These are phyloP conservation scores for Musa beccarii DNA, from an alignment of 176 grass and related monocot species.

Conservation along the genomic window DNA sequence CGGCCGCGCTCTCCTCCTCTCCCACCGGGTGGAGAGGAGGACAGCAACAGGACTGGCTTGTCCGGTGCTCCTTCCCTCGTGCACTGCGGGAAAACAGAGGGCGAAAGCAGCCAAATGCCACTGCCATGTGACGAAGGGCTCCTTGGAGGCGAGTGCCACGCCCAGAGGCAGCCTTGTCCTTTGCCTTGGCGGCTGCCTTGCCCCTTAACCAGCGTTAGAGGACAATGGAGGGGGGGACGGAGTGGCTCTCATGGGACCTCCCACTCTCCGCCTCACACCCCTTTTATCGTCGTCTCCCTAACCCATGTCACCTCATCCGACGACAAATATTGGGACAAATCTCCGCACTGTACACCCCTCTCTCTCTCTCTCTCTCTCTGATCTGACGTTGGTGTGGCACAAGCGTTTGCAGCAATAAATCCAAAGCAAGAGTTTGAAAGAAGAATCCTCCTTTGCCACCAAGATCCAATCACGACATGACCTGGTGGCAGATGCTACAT, in stretches of 20 bases:
- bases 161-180: not conserved
- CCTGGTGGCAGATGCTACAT: too few species aligned
- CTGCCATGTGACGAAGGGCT: not conserved
- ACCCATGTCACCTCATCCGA: not conserved
- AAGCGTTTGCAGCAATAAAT: not conserved
- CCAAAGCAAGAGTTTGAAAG: not conserved
- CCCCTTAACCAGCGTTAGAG: not conserved
- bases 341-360: not conserved
- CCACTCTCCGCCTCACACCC: not conserved
- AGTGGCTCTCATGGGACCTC: not conserved
- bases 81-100: constrained; percentile 3
- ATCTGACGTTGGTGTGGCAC: not conserved
- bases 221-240: not conserved
- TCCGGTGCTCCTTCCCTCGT: not conserved
- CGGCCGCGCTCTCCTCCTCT: too few species aligned
- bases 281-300: not conserved
- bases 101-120: not conserved
- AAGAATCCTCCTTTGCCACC: not conserved
- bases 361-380: not conserved
- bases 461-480: not conserved
- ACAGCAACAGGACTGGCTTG: constrained; percentile 4
- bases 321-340: not conserved
- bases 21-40: not conserved
- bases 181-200: constrained; percentile 1
- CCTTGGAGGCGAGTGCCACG: not conserved